Conservation (phyloP, 176 grass and related monocot species). For the Zoysia pacifica region DNA sequence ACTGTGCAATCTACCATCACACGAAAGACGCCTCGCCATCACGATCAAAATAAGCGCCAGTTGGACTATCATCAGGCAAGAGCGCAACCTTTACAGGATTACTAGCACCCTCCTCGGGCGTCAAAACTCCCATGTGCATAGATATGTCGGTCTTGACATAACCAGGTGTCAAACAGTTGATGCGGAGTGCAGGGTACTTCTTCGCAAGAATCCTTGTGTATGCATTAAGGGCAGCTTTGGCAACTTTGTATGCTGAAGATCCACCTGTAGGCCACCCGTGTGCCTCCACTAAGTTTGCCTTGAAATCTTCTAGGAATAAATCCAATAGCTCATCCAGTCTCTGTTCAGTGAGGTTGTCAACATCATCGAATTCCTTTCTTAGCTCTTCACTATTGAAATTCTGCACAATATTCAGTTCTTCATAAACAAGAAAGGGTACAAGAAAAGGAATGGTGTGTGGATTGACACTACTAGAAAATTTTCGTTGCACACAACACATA, state of each 20-base stretch:
- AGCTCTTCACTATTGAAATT: slow-evolving; percentile 55
- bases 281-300: slow-evolving; percentile 44
- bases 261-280: slow-evolving; percentile 54
- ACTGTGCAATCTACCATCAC: slow-evolving; percentile 13
- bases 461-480: not conserved
- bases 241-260: slow-evolving; percentile 59
- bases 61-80: slow-evolving; percentile 54
- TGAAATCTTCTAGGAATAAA: slow-evolving; percentile 67
- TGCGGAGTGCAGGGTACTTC: slow-evolving; percentile 42
- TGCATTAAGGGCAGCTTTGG: slow-evolving; percentile 55
- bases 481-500: not conserved
- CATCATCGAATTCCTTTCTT: slow-evolving; percentile 44
- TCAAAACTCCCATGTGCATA: slow-evolving; percentile 50
- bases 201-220: slow-evolving; percentile 73
- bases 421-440: not conserved
- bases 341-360: slow-evolving; percentile 54
- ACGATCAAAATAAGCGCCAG: slow-evolving; percentile 61
- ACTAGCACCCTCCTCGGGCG: slow-evolving; percentile 61
- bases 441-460: not conserved
- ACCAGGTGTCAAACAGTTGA: slow-evolving; percentile 64
- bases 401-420: slow-evolving; percentile 29
- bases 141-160: slow-evolving; percentile 69
- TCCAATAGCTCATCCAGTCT: slow-evolving; percentile 47
- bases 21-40: slow-evolving; percentile 52
- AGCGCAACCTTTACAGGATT: slow-evolving; percentile 67